phyloP scores from a whole-genome alignment of 2,329 filamentous ascomycete species.

The Colletotrichum sp. region DNA sequence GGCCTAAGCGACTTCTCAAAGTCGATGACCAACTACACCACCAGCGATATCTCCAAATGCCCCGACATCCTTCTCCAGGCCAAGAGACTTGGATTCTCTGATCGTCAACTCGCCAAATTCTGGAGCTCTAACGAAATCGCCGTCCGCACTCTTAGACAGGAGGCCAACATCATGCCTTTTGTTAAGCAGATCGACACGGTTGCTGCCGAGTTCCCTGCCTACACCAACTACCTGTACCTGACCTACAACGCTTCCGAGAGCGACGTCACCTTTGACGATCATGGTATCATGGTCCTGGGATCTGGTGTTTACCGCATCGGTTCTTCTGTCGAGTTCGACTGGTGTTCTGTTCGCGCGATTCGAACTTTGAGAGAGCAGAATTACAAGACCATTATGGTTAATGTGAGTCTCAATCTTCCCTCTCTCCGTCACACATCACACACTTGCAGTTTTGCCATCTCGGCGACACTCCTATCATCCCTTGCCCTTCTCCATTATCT shows the following conservation, averaged over 20 bases:
- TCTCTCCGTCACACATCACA: not conserved
- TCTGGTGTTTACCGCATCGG: conserved; percentile 97
- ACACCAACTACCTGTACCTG: conserved; percentile 94
- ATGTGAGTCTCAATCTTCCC: conserved; percentile 37
- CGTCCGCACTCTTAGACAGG: conserved; percentile 82
- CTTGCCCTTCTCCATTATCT: not conserved
- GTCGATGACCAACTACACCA: conserved; percentile 71
- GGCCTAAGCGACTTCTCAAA: conserved; percentile 89
- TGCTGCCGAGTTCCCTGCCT: conserved; percentile 92
- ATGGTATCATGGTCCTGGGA: conserved; percentile 94
- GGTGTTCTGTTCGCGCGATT: conserved; percentile 96
- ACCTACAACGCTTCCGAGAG: conserved; percentile 93
- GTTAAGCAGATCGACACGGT: conserved; percentile 99
- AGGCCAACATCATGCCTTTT: conserved; percentile 83
- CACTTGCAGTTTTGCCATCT: not conserved
- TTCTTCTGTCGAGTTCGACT: conserved; percentile 98
- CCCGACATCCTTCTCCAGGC: conserved; percentile 76
- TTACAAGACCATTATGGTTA: conserved; percentile 96
- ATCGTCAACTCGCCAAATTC: conserved; percentile 92
- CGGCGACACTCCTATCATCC: not conserved
- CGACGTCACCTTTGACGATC: conserved; percentile 84
- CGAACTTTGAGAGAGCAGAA: conserved; percentile 84
- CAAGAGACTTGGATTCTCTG: conserved; percentile 93
- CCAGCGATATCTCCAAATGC: conserved; percentile 68
- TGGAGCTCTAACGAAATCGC: conserved; percentile 94